Percentiles rank a stretch among this genome's conserved stretches.
Evolutionary conservation across 73 alveolate genomes (phyloP).

Genomic region (Paramecium tetraurelia): DNA sequence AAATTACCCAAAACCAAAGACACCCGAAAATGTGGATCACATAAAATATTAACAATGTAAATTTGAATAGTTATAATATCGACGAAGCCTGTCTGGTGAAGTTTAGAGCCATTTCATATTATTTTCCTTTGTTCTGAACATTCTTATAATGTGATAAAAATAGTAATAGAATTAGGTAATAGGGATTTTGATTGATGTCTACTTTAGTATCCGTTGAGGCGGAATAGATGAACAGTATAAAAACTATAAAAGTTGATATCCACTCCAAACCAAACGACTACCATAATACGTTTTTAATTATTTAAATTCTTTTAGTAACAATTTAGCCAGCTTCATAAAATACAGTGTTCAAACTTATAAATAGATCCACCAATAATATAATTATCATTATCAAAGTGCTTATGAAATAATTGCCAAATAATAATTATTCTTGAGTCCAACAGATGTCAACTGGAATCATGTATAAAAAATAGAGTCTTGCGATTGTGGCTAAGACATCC

Average conservation of each 20-base stretch:
- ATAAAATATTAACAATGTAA: not conserved
- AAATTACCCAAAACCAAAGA: slow-evolving; percentile 22
- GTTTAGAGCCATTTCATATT: slow-evolving; percentile 25
- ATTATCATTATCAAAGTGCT: not conserved
- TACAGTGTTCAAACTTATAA: slow-evolving; percentile 1
- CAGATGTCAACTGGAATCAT: not conserved
- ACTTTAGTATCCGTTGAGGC: not conserved
- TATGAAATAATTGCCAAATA: not conserved
- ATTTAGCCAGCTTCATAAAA: not conserved
- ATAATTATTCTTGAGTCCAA: not conserved
- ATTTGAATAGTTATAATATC: not conserved
- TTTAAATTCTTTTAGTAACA: not conserved
- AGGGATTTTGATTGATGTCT: not conserved
- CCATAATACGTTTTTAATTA: not conserved
- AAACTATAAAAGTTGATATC: not conserved
- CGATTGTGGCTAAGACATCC: not conserved
- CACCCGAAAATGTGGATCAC: not conserved
- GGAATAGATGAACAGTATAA: not conserved
- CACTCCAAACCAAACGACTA: not conserved
- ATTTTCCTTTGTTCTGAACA: not conserved
- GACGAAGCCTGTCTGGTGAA: not conserved
- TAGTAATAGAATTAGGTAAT: not conserved
- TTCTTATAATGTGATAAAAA: not conserved
- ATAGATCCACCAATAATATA: not conserved
- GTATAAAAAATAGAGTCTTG: slow-evolving; percentile 22